phyloP scores from a whole-genome alignment of 345 rosid genomes.

The Syzygium aromaticum region DNA sequence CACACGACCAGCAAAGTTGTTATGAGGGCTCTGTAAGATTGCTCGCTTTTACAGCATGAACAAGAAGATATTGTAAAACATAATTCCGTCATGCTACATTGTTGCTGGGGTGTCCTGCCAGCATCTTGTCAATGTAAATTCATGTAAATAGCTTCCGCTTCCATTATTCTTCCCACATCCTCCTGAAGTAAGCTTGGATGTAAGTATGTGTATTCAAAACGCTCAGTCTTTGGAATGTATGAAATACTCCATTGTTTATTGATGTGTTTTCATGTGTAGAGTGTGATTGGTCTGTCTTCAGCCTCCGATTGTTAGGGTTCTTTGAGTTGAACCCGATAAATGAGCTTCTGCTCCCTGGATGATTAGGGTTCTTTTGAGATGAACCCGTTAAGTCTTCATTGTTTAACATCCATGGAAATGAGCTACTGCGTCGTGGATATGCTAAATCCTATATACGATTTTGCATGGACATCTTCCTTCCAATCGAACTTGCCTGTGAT shows the following conservation, averaged over 20 bases:
- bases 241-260: neutral
- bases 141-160: neutral
- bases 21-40: constrained; percentile 45
- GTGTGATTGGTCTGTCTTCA: neutral
- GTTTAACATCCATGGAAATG: neutral
- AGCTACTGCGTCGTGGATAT: neutral
- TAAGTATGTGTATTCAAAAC: neutral
- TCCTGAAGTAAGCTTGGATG: neutral
- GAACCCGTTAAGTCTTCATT: neutral
- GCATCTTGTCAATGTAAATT: neutral
- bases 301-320: neutral
- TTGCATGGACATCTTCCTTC: neutral
- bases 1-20: constrained; percentile 58
- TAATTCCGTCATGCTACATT: neutral
- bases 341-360: neutral
- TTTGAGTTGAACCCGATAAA: neutral
- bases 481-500: neutral
- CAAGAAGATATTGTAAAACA: neutral
- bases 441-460: neutral
- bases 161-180: neutral
- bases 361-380: neutral
- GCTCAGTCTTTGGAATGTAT: neutral
- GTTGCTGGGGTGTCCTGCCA: neutral
- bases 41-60: neutral
- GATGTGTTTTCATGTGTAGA: neutral